Evolutionary conservation across 176 grass and related monocot genomes (phyloP).

Genomic region (Aegilops sharonensis): DNA sequence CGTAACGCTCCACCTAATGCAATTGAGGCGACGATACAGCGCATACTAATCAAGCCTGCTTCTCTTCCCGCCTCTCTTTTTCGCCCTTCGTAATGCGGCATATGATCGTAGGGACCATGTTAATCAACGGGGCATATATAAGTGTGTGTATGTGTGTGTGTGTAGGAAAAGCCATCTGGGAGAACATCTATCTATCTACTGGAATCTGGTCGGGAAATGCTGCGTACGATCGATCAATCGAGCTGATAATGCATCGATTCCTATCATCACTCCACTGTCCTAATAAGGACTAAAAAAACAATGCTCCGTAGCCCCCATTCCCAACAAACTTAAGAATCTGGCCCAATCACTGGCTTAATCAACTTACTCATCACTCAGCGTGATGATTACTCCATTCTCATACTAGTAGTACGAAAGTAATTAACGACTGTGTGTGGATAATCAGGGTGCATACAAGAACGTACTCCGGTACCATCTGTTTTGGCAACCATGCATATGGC

Average conservation of each 20-base stretch:
- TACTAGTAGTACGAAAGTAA: too few relatives aligned
- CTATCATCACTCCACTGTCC: constrained; percentile 9
- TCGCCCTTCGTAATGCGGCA: background rate
- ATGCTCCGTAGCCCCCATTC: background rate
- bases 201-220: constrained; percentile 31
- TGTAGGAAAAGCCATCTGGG: constrained; percentile 20
- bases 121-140: background rate
- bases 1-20: constrained; percentile 44
- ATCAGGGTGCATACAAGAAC: too few relatives aligned
- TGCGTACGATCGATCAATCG: background rate
- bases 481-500: background rate
- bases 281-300: background rate
- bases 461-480: background rate
- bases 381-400: background rate
- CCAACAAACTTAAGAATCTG: constrained; percentile 16
- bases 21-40: background rate
- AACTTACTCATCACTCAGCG: background rate
- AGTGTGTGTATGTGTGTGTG: background rate
- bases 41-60: background rate
- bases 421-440: too few relatives aligned
- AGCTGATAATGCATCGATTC: constrained; percentile 9
- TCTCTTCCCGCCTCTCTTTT: background rate
- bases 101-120: constrained; percentile 32
- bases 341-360: background rate
- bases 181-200: background rate